Base-by-base conservation (phyloP, 1,284 basidiomycete species). In the Cryptococcus sp. region DNA sequence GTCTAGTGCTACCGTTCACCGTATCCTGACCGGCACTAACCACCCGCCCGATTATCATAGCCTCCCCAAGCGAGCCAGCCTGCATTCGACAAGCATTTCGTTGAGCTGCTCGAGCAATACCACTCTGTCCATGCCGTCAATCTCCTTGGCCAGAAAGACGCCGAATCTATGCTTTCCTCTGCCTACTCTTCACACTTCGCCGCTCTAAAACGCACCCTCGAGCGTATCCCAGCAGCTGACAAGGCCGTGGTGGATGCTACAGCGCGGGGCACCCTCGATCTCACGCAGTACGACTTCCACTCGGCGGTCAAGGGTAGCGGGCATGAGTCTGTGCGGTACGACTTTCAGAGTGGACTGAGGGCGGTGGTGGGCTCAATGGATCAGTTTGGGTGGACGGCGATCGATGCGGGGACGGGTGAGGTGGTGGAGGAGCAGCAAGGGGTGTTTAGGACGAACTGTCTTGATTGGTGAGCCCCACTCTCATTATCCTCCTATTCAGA, bases 251-350 rank as follows among this genome's bases (percentile, higher is more conserved):
- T 62, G 28, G 55, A 65, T 23, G 60, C 53, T 0, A 35, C 59
- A 13, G 45, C 52, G 13, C 42, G 43, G 3, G 60, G 65, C 8
- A 54, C 64, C 67, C 71, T 78, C 6, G 59, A 62, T 38, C 85
- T 96, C 56, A 94, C 91, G 0, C 85, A 92, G 64, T 98, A 92
- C 68, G 96, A 99, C 77, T 98, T 99, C 70, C 96, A 99, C 70
- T 84, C 85, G 39, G 84, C 85, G 7, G 89, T 93, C 23, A 82
- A 84, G 67, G 78, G 85, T n/a, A 85, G 85, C 37, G 95, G 96
- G 4, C 90, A 98, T 69, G 95, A 98, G 57, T 87, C 84, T 53
- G 85, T 97, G 28, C 79, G 87, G 56, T 79, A 82, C 62, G 89
- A 94, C 66, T 76, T 98, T 37, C 83, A 82, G 83, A 86, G 85